Conservation (phyloP, 768 basidiomycete genomes). For the Xerocomellus intermedius region DNA sequence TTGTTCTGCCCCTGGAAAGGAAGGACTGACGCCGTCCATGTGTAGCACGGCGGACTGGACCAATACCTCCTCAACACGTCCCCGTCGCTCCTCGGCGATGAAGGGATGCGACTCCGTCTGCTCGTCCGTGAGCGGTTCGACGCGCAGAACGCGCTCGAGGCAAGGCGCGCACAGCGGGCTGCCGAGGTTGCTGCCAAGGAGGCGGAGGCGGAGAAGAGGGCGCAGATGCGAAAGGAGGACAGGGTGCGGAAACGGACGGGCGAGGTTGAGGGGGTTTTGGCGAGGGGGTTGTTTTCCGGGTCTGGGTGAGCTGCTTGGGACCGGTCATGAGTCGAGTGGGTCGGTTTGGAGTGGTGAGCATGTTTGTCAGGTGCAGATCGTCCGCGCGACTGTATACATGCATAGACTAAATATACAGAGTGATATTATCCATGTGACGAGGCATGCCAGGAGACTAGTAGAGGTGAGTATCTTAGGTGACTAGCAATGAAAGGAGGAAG, state of each 20-base stretch:
- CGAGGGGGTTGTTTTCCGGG: constrained; percentile 19
- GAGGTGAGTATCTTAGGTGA: constrained; percentile 1
- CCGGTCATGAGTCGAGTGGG: too few species aligned
- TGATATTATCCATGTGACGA: background rate
- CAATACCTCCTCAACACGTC: constrained; percentile 57
- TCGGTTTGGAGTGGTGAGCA: background rate
- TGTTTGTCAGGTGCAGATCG: background rate
- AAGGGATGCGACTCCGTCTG: constrained; percentile 48
- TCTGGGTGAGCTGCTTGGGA: background rate
- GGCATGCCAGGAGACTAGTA: background rate
- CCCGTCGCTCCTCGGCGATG: constrained; percentile 36
- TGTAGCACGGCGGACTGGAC: constrained; percentile 68
- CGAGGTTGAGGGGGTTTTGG: constrained; percentile 9
- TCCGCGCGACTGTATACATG: background rate
- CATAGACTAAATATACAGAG: constrained; percentile 1
- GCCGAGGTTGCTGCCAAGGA: constrained; percentile 22
- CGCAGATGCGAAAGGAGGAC: constrained; percentile 6
- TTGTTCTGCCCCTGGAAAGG: background rate
- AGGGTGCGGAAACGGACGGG: background rate
- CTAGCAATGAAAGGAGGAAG: background rate
- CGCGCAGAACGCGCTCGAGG: constrained; percentile 18
- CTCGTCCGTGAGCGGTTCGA: constrained; percentile 35
- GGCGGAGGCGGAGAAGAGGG: constrained; percentile 1
- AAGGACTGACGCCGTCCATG: too few species aligned
- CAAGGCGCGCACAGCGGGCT: constrained; percentile 15